phyloP scores from a whole-genome alignment of 768 basidiomycete genomes.

The Podaxis sp. region DNA sequence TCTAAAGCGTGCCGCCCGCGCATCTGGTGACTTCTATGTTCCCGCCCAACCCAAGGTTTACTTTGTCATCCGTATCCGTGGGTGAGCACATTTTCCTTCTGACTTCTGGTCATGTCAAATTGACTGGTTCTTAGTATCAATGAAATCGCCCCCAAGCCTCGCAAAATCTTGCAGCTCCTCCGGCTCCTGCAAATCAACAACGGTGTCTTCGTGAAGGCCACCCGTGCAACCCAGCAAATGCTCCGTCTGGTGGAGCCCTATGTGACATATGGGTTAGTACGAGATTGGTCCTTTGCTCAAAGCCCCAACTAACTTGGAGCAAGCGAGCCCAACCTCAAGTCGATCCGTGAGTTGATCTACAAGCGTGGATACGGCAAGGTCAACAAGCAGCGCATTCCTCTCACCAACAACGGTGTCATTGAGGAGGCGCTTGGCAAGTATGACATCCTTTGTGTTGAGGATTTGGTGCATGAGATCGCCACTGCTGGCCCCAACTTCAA shows the following conservation, averaged over 20 bases:
- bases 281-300: background rate
- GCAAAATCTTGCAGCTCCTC: slow-evolving; percentile 98
- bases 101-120: background rate
- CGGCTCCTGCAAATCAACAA: slow-evolving; percentile 99
- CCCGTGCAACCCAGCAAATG: slow-evolving; percentile 97
- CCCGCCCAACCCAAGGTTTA: slow-evolving; percentile 95
- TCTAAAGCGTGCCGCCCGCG: slow-evolving; percentile 88
- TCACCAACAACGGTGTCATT: slow-evolving; percentile 91
- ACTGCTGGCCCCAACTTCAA: slow-evolving; percentile 99
- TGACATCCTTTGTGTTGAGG: slow-evolving; percentile 96
- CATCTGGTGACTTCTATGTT: slow-evolving; percentile 95
- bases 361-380: slow-evolving; percentile 99
- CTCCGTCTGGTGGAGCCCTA: slow-evolving; percentile 97
- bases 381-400: slow-evolving; percentile 95
- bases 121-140: slow-evolving; percentile 75
- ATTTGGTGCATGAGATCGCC: slow-evolving; percentile 95
- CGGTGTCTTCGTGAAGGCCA: slow-evolving; percentile 97
- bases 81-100: slow-evolving; percentile 50
- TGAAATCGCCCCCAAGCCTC: slow-evolving; percentile 98
- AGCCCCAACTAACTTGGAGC: background rate
- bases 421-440: slow-evolving; percentile 88
- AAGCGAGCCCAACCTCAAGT: slow-evolving; percentile 95
- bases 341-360: slow-evolving; percentile 96
- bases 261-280: slow-evolving; percentile 89
- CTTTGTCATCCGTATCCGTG: slow-evolving; percentile 97